Evolutionary conservation across 306 rosid genomes (phyloP), one percentile per base, ranked within the genome.

Genomic region (Dicorynia guianensis): DNA sequence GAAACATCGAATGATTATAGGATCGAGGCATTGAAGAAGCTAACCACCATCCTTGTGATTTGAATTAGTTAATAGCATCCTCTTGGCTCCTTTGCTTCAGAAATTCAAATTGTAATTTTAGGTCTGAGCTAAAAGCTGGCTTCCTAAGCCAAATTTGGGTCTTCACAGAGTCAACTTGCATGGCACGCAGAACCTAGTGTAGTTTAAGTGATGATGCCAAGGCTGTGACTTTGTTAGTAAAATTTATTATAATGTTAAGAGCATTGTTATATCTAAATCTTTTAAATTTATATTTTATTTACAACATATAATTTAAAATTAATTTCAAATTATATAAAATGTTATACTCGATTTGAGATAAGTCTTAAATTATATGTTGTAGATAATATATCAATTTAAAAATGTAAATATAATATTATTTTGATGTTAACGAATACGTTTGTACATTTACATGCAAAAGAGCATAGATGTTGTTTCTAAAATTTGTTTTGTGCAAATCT

Each of bases 41-140:
- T n/a, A n/a, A n/a, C n/a, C 75, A 6, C 12, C 19, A 20, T 40
- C 56, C 14, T 54, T 0, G n/a, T 33, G 7, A n/a, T 40, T 71
- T 54, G 40, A 56, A n/a, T n/a, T n/a, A n/a, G n/a, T n/a, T n/a
- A 20, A 4, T 54, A 5, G 39, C 13, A 54, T 54, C 64, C 19
- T 54, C 15, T 4, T 5, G 5, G 42, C 39, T 82, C 85, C 65
- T 67, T 75, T 5, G 83, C 83, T 42, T 52, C 57, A 39, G 17
- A 83, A 79, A 73, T 81, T 79, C 1, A 34, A 53, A 73, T 83
- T 72, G 71, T 35, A 38, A 25, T 4, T 54, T 69, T 38, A 69
- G 15, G 63, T 5, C 38, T 14, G 25, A 69, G 81, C 82, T 19
- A 65, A 38, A 57, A 80, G 66, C 12, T 80, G 82, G 85, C n/a